phyloP scores from a whole-genome alignment of 345 rosid species.

The Trapa incisa region DNA sequence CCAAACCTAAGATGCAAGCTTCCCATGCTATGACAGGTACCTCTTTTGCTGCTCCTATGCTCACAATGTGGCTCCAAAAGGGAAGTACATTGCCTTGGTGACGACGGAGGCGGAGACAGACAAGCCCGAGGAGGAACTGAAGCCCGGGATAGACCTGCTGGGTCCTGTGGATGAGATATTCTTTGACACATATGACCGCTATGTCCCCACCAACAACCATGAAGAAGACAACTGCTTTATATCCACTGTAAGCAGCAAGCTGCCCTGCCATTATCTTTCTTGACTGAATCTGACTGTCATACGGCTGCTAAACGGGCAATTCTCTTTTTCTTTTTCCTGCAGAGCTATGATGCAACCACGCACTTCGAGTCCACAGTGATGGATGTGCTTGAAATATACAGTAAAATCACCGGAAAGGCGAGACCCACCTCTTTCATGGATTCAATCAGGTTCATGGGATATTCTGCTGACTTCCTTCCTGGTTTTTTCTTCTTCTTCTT shows the following conservation, averaged over 20 bases:
- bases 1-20: not conserved
- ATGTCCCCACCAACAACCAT: conserved; percentile 41
- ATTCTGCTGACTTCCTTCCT: not conserved
- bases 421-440: not conserved
- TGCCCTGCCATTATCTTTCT: not conserved
- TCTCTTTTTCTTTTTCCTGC: conserved; percentile 9
- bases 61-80: conserved; percentile 88
- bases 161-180: conserved; percentile 74
- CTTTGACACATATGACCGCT: conserved; percentile 74
- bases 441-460: not conserved
- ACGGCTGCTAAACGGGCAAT: too few species aligned
- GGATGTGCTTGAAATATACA: conserved; percentile 68
- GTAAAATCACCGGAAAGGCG: conserved; percentile 85
- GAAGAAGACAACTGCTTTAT: conserved; percentile 63
- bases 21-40: conserved; percentile 38
- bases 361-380: conserved; percentile 72
- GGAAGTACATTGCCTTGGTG: conserved; percentile 84
- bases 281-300: not conserved
- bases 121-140: conserved; percentile 61
- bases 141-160: conserved; percentile 71
- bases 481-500: not conserved
- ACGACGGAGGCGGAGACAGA: conserved; percentile 88
- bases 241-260: conserved; percentile 44
- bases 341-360: conserved; percentile 83
- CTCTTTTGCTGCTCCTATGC: conserved; percentile 91